Evolutionary conservation across 129 eudicot species (phyloP).

Genomic region (Heracleum sosnowskyi): DNA sequence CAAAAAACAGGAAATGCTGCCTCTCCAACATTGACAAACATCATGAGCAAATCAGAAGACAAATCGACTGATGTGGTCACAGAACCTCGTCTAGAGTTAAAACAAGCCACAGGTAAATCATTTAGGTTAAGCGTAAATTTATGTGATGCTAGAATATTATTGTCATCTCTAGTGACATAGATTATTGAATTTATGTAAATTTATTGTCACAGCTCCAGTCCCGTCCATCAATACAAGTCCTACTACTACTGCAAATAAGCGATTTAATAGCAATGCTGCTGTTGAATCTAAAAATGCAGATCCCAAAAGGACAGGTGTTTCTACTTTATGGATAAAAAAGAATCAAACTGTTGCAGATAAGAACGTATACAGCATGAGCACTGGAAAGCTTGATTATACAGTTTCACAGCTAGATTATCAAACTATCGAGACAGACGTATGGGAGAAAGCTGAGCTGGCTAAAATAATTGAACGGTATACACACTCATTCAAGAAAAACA

Average conservation of each 20-base stretch:
- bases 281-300: slow-evolving; percentile 6
- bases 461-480: slow-evolving; percentile 46
- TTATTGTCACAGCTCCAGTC: slow-evolving; percentile 16
- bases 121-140: not conserved
- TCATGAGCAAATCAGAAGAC: slow-evolving; percentile 21
- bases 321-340: slow-evolving; percentile 25
- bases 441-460: slow-evolving; percentile 59
- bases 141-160: not conserved
- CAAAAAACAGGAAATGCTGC: slow-evolving; percentile 2
- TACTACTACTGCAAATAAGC: slow-evolving; percentile 17
- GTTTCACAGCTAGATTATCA: slow-evolving; percentile 17
- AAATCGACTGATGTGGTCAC: slow-evolving; percentile 8
- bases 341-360: slow-evolving; percentile 23
- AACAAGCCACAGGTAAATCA: slow-evolving; percentile 32
- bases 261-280: slow-evolving; percentile 7
- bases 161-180: not conserved
- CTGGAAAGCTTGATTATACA: slow-evolving; percentile 19
- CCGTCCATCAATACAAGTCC: slow-evolving; percentile 25
- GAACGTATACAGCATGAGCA: slow-evolving; percentile 10
- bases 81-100: slow-evolving; percentile 16
- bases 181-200: no score
- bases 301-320: slow-evolving; percentile 9
- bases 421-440: slow-evolving; percentile 35
- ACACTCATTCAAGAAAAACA: not conserved
- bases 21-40: slow-evolving; percentile 17